Conservation (phyloP, 495 filamentous ascomycete genomes). For the Aspergillus indologenus region DNA sequence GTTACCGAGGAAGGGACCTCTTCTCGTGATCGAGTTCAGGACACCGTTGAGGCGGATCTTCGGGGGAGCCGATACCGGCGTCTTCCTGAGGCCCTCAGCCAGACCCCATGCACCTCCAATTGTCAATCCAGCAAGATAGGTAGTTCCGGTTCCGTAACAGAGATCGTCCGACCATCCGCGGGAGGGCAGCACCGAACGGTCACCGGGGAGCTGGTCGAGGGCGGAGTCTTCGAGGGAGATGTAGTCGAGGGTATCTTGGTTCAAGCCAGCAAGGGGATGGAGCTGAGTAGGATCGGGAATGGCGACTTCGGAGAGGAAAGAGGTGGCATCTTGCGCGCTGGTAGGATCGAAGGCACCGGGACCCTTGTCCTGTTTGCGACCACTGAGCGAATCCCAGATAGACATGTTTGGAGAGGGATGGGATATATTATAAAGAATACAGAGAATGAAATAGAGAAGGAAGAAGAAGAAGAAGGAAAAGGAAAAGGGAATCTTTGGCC, state of each 20-base stretch:
- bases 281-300: slow-evolving; percentile 80
- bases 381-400: slow-evolving; percentile 85
- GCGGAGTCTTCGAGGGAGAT: slow-evolving; percentile 87
- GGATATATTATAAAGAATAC: slow-evolving; percentile 29
- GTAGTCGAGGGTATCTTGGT: slow-evolving; percentile 90
- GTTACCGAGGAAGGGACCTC: slow-evolving; percentile 97
- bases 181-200: slow-evolving; percentile 81
- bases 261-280: slow-evolving; percentile 91
- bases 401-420: slow-evolving; percentile 51
- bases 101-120: slow-evolving; percentile 89
- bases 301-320: slow-evolving; percentile 68
- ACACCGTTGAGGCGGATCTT: slow-evolving; percentile 90
- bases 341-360: slow-evolving; percentile 63
- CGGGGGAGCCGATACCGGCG: slow-evolving; percentile 68
- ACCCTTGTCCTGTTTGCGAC: slow-evolving; percentile 67
- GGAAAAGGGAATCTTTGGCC: slow-evolving; percentile 24
- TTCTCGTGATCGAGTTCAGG: slow-evolving; percentile 84
- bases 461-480: slow-evolving; percentile 16
- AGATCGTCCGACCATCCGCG: slow-evolving; percentile 97
- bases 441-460: slow-evolving; percentile 21
- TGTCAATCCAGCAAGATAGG: slow-evolving; percentile 83
- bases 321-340: slow-evolving; percentile 71
- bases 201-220: slow-evolving; percentile 83
- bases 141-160: slow-evolving; percentile 93
- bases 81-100: slow-evolving; percentile 77